Percentiles rank a stretch among this genome's conserved stretches.
phyloP scores from a whole-genome alignment of 305 asterid species.

The Solanum hybrid region DNA sequence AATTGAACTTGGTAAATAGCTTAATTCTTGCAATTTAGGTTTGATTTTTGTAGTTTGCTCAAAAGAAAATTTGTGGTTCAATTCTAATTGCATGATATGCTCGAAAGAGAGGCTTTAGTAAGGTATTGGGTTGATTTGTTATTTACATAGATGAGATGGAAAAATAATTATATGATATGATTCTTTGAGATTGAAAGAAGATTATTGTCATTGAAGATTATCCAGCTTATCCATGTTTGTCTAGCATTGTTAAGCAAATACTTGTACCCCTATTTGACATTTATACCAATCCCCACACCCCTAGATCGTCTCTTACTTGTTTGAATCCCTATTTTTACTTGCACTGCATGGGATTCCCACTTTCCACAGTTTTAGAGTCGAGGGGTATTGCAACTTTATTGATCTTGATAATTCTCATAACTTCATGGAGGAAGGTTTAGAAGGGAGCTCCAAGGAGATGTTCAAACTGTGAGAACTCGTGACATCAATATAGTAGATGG shows the following conservation, averaged over 20 bases:
- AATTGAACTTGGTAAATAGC: background rate
- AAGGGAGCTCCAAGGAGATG: background rate
- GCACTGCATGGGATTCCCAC: background rate
- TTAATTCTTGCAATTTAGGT: background rate
- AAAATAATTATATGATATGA: background rate
- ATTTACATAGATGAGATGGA: background rate
- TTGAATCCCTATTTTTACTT: background rate
- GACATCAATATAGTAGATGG: background rate
- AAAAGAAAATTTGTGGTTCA: background rate
- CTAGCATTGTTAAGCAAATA: background rate
- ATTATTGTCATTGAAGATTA: background rate
- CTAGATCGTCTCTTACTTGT: background rate
- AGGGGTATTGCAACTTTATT: background rate
- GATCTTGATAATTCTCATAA: background rate
- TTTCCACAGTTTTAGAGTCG: background rate
- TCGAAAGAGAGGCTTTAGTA: background rate
- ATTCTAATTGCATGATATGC: background rate
- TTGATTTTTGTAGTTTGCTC: background rate
- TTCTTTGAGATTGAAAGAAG: background rate
- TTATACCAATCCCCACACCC: background rate
- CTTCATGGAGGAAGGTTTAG: background rate
- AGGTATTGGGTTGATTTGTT: background rate
- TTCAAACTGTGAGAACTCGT: background rate
- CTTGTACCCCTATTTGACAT: background rate
- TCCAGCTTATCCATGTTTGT: background rate